Evolutionary conservation across 495 filamentous ascomycete species (phyloP).

Genomic region (Penicillium silybi): DNA sequence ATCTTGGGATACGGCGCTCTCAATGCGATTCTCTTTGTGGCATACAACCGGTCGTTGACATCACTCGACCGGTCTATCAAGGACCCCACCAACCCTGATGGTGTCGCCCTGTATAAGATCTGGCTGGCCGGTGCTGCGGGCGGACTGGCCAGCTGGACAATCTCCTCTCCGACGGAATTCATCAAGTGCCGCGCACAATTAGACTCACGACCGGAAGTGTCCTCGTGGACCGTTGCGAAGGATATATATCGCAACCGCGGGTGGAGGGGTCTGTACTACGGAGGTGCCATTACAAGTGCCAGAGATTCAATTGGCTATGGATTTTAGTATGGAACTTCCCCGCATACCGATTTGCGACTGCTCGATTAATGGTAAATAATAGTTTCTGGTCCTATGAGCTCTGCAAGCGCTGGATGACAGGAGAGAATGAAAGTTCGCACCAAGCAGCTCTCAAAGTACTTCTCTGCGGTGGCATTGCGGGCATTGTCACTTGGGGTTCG

Average conservation of each 20-base stretch:
- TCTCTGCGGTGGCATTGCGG: slow-evolving; percentile 80
- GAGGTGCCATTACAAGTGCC: slow-evolving; percentile 72
- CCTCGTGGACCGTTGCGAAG: slow-evolving; percentile 59
- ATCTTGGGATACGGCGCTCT: slow-evolving; percentile 84
- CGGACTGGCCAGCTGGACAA: slow-evolving; percentile 74
- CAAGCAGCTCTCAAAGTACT: slow-evolving; percentile 60
- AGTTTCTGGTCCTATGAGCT: slow-evolving; percentile 86
- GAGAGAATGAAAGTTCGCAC: slow-evolving; percentile 33
- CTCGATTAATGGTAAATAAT: slow-evolving; percentile 6
- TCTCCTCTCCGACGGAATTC: slow-evolving; percentile 81
- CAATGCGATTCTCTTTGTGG: slow-evolving; percentile 81
- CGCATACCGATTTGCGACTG: slow-evolving; percentile 4
- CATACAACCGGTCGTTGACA: slow-evolving; percentile 73
- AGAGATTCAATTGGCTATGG: slow-evolving; percentile 86
- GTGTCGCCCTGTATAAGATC: slow-evolving; percentile 43
- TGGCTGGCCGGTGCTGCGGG: slow-evolving; percentile 74
- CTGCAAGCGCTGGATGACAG: slow-evolving; percentile 51
- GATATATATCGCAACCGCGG: slow-evolving; percentile 59
- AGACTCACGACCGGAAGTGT: slow-evolving; percentile 32
- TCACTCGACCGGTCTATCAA: slow-evolving; percentile 46
- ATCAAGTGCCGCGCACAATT: slow-evolving; percentile 83
- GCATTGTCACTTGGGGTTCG: slow-evolving; percentile 78
- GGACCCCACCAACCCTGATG: slow-evolving; percentile 37
- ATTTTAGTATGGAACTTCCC: slow-evolving; percentile 62
- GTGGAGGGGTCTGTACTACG: slow-evolving; percentile 67